Evolutionary conservation across 495 filamentous ascomycete genomes (phyloP).

Genomic region (Annulohypoxylon bovei): DNA sequence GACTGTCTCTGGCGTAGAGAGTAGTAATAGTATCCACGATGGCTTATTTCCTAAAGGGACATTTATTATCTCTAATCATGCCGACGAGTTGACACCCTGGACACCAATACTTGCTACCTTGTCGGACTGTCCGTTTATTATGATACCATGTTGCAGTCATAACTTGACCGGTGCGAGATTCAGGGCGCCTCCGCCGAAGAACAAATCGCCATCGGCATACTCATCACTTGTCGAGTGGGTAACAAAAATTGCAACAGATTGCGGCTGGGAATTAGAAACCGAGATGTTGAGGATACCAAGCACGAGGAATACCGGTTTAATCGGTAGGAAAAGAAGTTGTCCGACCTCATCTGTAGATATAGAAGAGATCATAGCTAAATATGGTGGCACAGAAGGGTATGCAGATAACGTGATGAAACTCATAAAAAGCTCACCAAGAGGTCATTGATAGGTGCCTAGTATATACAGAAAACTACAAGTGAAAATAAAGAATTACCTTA

Average conservation of each 20-base stretch:
- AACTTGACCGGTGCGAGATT: slow-evolving; percentile 77
- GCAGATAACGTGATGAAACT: slow-evolving; percentile 64
- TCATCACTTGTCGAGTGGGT: slow-evolving; percentile 79
- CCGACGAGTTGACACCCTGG: slow-evolving; percentile 95
- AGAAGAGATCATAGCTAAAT: slow-evolving; percentile 54
- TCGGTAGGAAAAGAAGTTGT: slow-evolving; percentile 66
- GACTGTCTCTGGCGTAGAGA: slow-evolving; percentile 35
- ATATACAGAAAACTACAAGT: background rate
- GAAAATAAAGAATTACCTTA: background rate
- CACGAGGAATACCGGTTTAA: slow-evolving; percentile 82
- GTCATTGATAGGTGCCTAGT: slow-evolving; percentile 46
- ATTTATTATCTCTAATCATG: slow-evolving; percentile 96
- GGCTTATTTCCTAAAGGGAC: slow-evolving; percentile 78
- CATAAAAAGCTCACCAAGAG: slow-evolving; percentile 49
- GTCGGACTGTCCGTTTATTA: slow-evolving; percentile 81
- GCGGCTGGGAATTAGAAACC: slow-evolving; percentile 80
- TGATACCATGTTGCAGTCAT: slow-evolving; percentile 95
- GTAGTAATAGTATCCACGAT: slow-evolving; percentile 63
- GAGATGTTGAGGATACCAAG: slow-evolving; percentile 88
- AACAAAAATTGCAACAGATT: slow-evolving; percentile 67
- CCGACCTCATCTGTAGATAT: slow-evolving; percentile 41
- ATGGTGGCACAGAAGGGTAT: slow-evolving; percentile 67
- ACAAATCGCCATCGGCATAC: slow-evolving; percentile 68
- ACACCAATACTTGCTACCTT: slow-evolving; percentile 86
- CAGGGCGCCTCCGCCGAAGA: slow-evolving; percentile 71